These are phyloP conservation scores for Massarina eburnea DNA, from an alignment of 2,329 filamentous ascomycete species.

Conservation along the genomic window DNA sequence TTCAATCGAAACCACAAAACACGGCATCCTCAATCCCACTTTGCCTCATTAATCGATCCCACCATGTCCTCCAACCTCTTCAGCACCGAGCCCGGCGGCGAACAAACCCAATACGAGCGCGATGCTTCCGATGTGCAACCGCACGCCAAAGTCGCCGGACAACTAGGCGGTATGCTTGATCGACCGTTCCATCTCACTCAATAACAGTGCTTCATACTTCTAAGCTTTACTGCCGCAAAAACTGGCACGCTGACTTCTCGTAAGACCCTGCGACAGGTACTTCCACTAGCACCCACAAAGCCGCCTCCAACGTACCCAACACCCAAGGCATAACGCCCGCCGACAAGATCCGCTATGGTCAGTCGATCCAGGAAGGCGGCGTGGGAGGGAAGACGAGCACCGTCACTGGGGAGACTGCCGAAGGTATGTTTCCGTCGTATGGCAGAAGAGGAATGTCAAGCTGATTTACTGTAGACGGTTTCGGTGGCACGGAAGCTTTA, in stretches of 20 bases:
- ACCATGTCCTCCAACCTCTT: constrained; percentile 58
- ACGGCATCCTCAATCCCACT: background rate
- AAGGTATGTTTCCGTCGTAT: constrained; percentile 29
- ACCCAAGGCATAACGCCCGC: constrained; percentile 43
- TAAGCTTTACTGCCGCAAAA: constrained; percentile 2
- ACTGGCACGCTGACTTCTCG: background rate
- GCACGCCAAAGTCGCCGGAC: constrained; percentile 57
- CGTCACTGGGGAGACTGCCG: constrained; percentile 38
- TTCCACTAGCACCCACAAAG: constrained; percentile 15
- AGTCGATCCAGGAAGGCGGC: constrained; percentile 58
- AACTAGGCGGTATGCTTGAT: constrained; percentile 54
- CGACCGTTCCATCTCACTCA: background rate
- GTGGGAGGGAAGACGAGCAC: constrained; percentile 56
- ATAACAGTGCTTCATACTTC: background rate
- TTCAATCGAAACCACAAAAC: background rate
- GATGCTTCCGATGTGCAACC: constrained; percentile 53
- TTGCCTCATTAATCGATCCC: background rate
- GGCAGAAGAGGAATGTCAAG: background rate
- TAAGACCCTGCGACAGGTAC: constrained; percentile 16
- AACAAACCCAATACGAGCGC: constrained; percentile 64
- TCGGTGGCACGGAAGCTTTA: constrained; percentile 46
- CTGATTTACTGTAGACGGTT: constrained; percentile 21
- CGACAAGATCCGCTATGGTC: constrained; percentile 58
- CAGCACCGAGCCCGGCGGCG: constrained; percentile 62
- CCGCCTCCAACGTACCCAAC: constrained; percentile 45